phyloP scores from a whole-genome alignment of 2,329 filamentous ascomycete genomes.

The Neocatenulostroma microsporum region DNA sequence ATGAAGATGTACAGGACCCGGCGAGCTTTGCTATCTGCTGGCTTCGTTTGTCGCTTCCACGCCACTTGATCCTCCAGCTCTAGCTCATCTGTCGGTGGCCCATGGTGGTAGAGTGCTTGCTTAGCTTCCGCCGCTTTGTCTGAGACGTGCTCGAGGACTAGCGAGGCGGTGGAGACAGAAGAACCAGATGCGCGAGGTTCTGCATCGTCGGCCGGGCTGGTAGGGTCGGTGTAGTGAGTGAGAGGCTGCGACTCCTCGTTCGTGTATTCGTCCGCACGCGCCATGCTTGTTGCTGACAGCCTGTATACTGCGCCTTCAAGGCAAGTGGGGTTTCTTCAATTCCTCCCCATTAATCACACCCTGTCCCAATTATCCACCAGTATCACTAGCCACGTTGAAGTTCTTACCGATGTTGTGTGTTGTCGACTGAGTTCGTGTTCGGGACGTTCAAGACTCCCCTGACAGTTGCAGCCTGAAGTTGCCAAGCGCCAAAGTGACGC shows the following conservation, averaged over 20 bases:
- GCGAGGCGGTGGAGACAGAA: constrained; percentile 75
- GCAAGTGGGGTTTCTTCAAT: neutral
- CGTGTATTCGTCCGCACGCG: constrained; percentile 13
- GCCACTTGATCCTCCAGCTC: constrained; percentile 46
- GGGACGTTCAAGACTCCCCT: no score
- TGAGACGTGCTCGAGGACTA: constrained; percentile 70
- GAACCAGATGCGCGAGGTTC: constrained; percentile 51
- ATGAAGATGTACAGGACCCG: constrained; percentile 55
- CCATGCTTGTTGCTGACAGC: constrained; percentile 12
- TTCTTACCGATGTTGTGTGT: no score
- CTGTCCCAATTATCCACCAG: no score
- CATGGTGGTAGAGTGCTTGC: constrained; percentile 36
- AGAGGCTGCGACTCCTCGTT: constrained; percentile 42
- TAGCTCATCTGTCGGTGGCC: constrained; percentile 31
- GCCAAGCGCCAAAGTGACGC: no score
- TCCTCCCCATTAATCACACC: no score
- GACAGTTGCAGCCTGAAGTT: no score
- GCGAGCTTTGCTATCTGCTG: constrained; percentile 58
- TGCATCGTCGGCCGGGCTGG: constrained; percentile 28
- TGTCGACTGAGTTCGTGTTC: no score
- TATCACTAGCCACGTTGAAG: no score
- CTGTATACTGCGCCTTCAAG: no score
- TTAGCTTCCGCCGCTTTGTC: constrained; percentile 44
- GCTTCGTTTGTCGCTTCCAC: constrained; percentile 37
- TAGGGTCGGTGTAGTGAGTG: constrained; percentile 27